Evolutionary conservation across 73 alveolate species (phyloP), one percentile per base, ranked within the genome.

Genomic region (Symbiodinium natans): DNA sequence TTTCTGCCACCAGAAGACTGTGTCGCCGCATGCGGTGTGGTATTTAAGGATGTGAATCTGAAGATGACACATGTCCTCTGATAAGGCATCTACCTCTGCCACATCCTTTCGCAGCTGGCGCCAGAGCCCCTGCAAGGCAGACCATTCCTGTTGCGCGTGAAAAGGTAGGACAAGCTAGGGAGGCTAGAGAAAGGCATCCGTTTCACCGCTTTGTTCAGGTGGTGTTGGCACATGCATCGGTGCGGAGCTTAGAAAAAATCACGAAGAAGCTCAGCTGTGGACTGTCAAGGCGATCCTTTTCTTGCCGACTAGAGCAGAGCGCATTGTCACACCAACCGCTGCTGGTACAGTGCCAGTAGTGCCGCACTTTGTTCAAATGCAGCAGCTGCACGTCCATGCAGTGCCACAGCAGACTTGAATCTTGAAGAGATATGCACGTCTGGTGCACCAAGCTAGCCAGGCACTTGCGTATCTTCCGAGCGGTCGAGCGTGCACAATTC

Each of bases 291-390:
- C n/a, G n/a, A n/a, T n/a, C 13, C 59, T 46, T 46, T 46, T 46
- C 59, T 63, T 23, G 11, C 27, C 11, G 80, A 29, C 80, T 25
- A 63, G 80, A 29, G 80, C 80, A 63, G 80, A 63, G 80, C 80
- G 80, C 80, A 63, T 63, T 63, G 80, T 63, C 80, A 63, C 80
- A 63, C 80, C 80, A 63, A 29, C 80, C 40, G 80, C 80, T 52
- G 71, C 15, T 63, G 80, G 80, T 63, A 63, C 80, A 63, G 80
- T 6, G 80, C 36, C n/a, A n/a, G n/a, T 36, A 63, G 80, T 23
- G 80, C 80, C 27, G 80, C 80, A 63, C 80, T 63, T 9, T 63
- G 19, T 63, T 63, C 80, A 63, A 63, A 63, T 63, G 80, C 80
- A 63, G 80, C 80, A 29, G 36, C 80, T 63, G 80, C 80, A 63